Percentiles rank a stretch among this genome's conserved stretches.
These are phyloP conservation scores for Colletotrichum siamense DNA, from an alignment of 2,329 filamentous ascomycete genomes.

Conservation along the genomic window DNA sequence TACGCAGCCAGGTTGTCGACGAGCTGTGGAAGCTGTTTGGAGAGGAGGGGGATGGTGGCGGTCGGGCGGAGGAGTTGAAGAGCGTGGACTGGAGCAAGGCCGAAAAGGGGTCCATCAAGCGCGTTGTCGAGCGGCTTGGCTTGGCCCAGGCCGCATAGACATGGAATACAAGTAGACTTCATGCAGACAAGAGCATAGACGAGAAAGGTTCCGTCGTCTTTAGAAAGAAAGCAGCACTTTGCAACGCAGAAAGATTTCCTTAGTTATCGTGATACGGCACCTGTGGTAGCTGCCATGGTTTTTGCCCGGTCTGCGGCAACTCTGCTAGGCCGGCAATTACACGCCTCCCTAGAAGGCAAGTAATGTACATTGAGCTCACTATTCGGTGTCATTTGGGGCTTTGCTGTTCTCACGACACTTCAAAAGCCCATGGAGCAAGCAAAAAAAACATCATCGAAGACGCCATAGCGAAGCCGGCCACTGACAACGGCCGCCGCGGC, in stretches of 20 bases:
- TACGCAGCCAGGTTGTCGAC: constrained; percentile 66
- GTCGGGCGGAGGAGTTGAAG: constrained; percentile 42
- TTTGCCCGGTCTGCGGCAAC: background rate
- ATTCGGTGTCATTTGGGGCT: background rate
- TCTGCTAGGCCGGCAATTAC: background rate
- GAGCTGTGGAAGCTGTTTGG: constrained; percentile 59
- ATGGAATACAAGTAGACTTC: background rate
- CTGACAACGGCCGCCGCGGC: background rate
- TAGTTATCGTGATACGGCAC: background rate
- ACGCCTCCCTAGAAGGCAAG: background rate
- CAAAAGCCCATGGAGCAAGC: background rate
- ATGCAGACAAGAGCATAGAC: background rate
- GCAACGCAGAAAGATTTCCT: background rate
- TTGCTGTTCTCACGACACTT: background rate
- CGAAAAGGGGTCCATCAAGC: constrained; percentile 50
- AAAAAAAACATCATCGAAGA: background rate
- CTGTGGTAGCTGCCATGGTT: background rate
- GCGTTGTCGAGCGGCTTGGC: constrained; percentile 47
- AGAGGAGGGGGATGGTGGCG: constrained; percentile 17
- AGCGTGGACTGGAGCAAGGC: constrained; percentile 64
- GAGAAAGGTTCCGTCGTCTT: background rate
- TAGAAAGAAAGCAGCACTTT: background rate
- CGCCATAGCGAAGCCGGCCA: background rate
- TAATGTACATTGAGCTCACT: background rate
- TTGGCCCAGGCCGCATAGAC: constrained; percentile 31